Evolutionary conservation across 768 basidiomycete genomes (phyloP), one percentile per base, ranked within the genome.

Genomic region (Lactifluus hygrophoroides): DNA sequence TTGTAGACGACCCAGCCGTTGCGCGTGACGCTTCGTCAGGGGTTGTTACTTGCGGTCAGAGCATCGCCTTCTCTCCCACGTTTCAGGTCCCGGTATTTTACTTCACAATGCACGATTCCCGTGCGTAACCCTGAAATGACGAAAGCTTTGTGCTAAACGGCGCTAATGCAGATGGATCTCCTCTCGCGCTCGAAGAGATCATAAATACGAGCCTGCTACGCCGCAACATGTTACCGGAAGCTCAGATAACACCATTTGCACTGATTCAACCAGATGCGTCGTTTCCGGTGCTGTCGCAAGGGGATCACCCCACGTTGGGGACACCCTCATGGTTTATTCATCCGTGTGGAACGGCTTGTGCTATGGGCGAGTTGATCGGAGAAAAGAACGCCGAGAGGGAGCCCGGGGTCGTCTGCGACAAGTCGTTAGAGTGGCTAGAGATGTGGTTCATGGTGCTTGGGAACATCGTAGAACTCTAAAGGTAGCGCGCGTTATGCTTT

Each of bases 61-160:
- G 81, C 58, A 73, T 94, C 53, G 85, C 84, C 32, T 86, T 82
- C 68, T 93, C 90, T 27, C 73, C 85, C 10, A 86, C 88, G 0
- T 95, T 86, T 68, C 81, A 79, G 65, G 89, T 90, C 2, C 93
- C 93, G 7, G 79, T 83, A 1, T 86, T 95, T 66, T 94, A 92
- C 72, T 92, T 94, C 70, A 79, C 80, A 4, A 71, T 87, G 14
- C 78, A 85, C 61, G 76, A 82, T 65, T 69, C 77, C 45, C 80
- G 92, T 93, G 67, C 69, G 90, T 85, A 55, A 50, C 17, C 19
- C 34, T 35, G 11, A 34, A 44, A 44, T 43, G 30, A 51, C 10
- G 21, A 53, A 46, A 46, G 54, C 16, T 51, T 45, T 54, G 48
- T 59, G 52, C 60, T 30, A 51, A 60, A 45, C 47, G 64, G 65